These are phyloP conservation scores for Suillus placidus DNA, from an alignment of 768 basidiomycete species.

Conservation along the genomic window DNA sequence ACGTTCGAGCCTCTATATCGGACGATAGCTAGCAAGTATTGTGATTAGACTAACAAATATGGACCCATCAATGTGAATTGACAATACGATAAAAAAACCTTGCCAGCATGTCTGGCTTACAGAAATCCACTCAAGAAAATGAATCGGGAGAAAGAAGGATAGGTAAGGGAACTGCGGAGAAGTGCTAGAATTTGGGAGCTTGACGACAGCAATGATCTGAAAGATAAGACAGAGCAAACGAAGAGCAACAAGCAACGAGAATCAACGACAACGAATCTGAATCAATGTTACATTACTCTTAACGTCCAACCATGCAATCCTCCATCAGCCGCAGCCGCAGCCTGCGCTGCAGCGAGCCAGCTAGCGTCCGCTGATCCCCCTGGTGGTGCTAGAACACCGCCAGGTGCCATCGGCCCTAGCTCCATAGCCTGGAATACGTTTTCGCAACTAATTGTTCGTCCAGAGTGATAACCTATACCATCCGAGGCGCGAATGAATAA, in stretches of 20 bases:
- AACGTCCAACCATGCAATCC: constrained; percentile 79
- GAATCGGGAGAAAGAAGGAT: constrained; percentile 9
- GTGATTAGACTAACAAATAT: constrained; percentile 16
- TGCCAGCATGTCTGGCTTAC: constrained; percentile 18
- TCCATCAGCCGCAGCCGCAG: constrained; percentile 64
- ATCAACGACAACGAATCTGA: constrained; percentile 26
- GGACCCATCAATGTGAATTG: constrained; percentile 17
- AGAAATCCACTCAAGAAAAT: constrained; percentile 13
- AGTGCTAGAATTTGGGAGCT: constrained; percentile 1
- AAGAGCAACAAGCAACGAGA: constrained; percentile 17
- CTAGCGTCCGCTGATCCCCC: constrained; percentile 56
- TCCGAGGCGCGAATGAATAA: constrained; percentile 81
- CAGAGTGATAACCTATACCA: constrained; percentile 90
- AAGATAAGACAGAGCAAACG: constrained; percentile 27
- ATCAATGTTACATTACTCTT: constrained; percentile 63
- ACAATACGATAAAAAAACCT: constrained; percentile 29
- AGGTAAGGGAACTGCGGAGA: constrained; percentile 15
- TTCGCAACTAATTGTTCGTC: constrained; percentile 81
- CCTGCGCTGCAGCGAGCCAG: constrained; percentile 78
- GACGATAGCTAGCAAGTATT: constrained; percentile 5
- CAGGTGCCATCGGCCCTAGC: constrained; percentile 50
- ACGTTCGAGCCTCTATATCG: constrained; percentile 23
- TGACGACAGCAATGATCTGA: constrained; percentile 12
- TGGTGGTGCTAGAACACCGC: constrained; percentile 47
- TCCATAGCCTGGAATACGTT: constrained; percentile 76